Evolutionary conservation across 208 protist genomes (phyloP).

Genomic region (Sergeia podlipaevii): DNA sequence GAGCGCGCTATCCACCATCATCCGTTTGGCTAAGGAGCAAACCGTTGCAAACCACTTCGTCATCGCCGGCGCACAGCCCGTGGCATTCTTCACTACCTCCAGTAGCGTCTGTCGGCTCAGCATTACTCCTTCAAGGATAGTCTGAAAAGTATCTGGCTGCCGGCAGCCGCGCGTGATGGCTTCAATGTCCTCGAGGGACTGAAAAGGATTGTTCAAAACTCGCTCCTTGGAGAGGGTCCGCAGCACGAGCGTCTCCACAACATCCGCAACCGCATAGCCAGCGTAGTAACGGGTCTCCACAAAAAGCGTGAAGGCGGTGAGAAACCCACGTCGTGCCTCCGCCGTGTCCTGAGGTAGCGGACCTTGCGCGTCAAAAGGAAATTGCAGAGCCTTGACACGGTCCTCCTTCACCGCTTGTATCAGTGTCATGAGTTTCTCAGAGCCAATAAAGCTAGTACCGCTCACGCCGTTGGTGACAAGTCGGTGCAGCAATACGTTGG

Average conservation of each 20-base stretch:
- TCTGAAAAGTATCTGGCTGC: slow-evolving; percentile 53
- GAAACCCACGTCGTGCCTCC: slow-evolving; percentile 40
- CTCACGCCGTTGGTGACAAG: slow-evolving; percentile 50
- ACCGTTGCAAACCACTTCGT: slow-evolving; percentile 40
- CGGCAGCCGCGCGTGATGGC: slow-evolving; percentile 68
- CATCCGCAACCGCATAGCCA: slow-evolving; percentile 46
- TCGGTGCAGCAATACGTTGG: slow-evolving; percentile 58
- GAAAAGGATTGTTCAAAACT: slow-evolving; percentile 23
- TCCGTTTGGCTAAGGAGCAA: slow-evolving; percentile 28
- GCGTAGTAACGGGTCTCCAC: slow-evolving; percentile 75
- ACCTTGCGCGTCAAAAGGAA: background rate
- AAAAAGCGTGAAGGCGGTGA: slow-evolving; percentile 57
- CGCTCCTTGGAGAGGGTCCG: slow-evolving; percentile 29
- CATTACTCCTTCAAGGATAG: slow-evolving; percentile 44
- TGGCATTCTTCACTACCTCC: slow-evolving; percentile 24
- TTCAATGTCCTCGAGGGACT: slow-evolving; percentile 40
- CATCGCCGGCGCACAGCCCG: slow-evolving; percentile 26
- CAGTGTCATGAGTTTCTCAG: slow-evolving; percentile 50
- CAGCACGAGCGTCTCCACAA: slow-evolving; percentile 30
- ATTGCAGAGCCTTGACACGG: slow-evolving; percentile 31
- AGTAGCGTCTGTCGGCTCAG: slow-evolving; percentile 21
- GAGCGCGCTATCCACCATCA: slow-evolving; percentile 44
- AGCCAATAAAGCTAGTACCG: slow-evolving; percentile 48
- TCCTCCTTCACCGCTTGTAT: slow-evolving; percentile 58
- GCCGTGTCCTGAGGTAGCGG: slow-evolving; percentile 14